Conservation (phyloP, 2,329 filamentous ascomycete species). For the Ramularia endophylla region DNA sequence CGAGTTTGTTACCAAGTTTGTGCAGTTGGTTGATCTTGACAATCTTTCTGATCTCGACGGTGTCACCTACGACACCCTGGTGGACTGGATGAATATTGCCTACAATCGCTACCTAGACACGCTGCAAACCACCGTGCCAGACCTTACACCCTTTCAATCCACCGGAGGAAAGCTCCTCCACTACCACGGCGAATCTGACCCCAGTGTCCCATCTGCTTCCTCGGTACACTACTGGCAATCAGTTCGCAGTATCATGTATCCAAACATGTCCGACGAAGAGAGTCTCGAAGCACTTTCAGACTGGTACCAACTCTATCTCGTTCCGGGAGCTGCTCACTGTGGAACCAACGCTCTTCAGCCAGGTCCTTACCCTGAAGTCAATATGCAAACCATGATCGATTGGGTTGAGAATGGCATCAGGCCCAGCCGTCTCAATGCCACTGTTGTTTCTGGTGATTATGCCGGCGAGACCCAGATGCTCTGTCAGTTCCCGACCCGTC, state of each 20-base stretch:
- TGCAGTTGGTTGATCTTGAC: slow-evolving; percentile 36
- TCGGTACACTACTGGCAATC: slow-evolving; percentile 53
- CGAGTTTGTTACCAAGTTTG: slow-evolving; percentile 39
- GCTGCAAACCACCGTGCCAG: slow-evolving; percentile 51
- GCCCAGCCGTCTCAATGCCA: slow-evolving; percentile 41
- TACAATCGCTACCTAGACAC: slow-evolving; percentile 44
- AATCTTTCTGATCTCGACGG: slow-evolving; percentile 41
- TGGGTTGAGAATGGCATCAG: slow-evolving; percentile 49
- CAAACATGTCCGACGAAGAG: slow-evolving; percentile 33
- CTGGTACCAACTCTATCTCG: slow-evolving; percentile 51
- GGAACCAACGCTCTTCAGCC: slow-evolving; percentile 36
- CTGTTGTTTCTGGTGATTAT: slow-evolving; percentile 22
- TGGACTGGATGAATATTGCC: slow-evolving; percentile 48
- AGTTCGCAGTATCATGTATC: slow-evolving; percentile 49
- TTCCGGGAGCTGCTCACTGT: slow-evolving; percentile 52
- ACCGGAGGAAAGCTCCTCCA: slow-evolving; percentile 52
- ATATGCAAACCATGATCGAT: slow-evolving; percentile 44
- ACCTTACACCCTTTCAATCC: slow-evolving; percentile 46
- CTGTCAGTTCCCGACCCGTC: slow-evolving; percentile 41
- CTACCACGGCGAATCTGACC: slow-evolving; percentile 53
- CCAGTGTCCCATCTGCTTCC: slow-evolving; percentile 47
- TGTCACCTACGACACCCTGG: slow-evolving; percentile 52
- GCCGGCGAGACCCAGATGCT: slow-evolving; percentile 34
- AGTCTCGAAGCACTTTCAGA: slow-evolving; percentile 39
- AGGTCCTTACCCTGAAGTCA: slow-evolving; percentile 42